Percentiles rank a stretch among this genome's conserved stretches.
Evolutionary conservation across 495 filamentous ascomycete species (phyloP).

Genomic region (Hypoxylon crocopeplum): DNA sequence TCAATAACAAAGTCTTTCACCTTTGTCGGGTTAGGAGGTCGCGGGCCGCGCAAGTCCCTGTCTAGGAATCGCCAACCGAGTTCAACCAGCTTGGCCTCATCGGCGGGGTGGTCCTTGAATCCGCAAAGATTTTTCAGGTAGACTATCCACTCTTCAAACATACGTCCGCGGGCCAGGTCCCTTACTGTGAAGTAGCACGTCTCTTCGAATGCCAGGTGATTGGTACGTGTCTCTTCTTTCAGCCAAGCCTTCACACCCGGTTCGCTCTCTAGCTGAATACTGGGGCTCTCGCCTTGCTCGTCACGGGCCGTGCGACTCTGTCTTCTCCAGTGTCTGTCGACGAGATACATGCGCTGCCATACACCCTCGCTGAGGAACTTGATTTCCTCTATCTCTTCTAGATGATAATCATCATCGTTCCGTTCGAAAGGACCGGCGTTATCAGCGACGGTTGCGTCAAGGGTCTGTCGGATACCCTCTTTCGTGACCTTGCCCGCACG

Average conservation of each 20-base stretch:
- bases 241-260: conserved; percentile 17
- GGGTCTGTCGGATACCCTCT: conserved; percentile 34
- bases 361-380: conserved; percentile 24
- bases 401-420: not conserved
- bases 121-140: conserved; percentile 21
- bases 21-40: conserved; percentile 12
- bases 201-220: conserved; percentile 10
- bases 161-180: conserved; percentile 13
- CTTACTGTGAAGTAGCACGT: conserved; percentile 28
- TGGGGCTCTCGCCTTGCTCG: conserved; percentile 1
- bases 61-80: conserved; percentile 39
- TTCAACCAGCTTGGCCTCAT: conserved; percentile 31
- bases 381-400: conserved; percentile 30
- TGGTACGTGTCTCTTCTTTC: conserved; percentile 18
- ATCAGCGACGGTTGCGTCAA: conserved; percentile 34
- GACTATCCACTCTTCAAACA: conserved; percentile 30
- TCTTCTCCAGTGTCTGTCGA: conserved; percentile 32
- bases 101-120: conserved; percentile 26
- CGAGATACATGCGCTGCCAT: conserved; percentile 33
- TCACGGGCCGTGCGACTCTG: conserved; percentile 4
- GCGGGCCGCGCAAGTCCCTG: conserved; percentile 28
- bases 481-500: conserved; percentile 38
- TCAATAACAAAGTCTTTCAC: conserved; percentile 21
- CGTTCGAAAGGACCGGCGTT: conserved; percentile 2
- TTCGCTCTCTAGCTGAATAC: conserved; percentile 25